Evolutionary conservation across 306 rosid species (phyloP).

Genomic region (Leucaena leucocephala): DNA sequence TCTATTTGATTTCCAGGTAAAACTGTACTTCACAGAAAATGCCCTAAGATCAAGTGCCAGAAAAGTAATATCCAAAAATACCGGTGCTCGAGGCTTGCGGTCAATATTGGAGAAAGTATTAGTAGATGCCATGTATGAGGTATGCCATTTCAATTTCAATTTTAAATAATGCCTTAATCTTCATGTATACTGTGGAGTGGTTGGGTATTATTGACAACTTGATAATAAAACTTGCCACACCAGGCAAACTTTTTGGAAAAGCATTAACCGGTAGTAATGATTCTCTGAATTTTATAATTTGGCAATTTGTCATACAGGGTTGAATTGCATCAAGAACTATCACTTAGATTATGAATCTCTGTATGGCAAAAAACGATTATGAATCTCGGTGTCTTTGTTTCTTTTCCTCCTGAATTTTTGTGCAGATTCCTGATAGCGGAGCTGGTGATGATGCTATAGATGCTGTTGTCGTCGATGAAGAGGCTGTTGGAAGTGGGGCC

Average conservation of each 20-base stretch:
- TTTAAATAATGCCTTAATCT: constrained; percentile 4
- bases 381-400: neutral
- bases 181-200: constrained; percentile 11
- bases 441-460: constrained; percentile 70
- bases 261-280: neutral
- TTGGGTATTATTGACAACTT: neutral
- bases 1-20: constrained; percentile 56
- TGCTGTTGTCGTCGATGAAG: constrained; percentile 85
- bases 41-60: constrained; percentile 75
- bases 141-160: constrained; percentile 39
- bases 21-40: constrained; percentile 67
- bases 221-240: neutral
- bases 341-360: constrained; percentile 10
- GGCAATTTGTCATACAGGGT: neutral
- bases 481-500: constrained; percentile 74
- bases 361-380: too few species aligned
- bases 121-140: constrained; percentile 99
- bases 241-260: neutral
- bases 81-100: constrained; percentile 90
- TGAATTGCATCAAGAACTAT: constrained; percentile 11
- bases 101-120: constrained; percentile 76
- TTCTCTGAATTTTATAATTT: neutral
- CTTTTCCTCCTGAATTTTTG: neutral
- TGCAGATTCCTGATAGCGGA: constrained; percentile 88
- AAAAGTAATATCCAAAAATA: constrained; percentile 83